A percentile compares a stretch with the other conserved stretches of the same genome.
These are phyloP conservation scores for Colletotrichum lini DNA, from an alignment of 2,329 filamentous ascomycete species.

Conservation along the genomic window DNA sequence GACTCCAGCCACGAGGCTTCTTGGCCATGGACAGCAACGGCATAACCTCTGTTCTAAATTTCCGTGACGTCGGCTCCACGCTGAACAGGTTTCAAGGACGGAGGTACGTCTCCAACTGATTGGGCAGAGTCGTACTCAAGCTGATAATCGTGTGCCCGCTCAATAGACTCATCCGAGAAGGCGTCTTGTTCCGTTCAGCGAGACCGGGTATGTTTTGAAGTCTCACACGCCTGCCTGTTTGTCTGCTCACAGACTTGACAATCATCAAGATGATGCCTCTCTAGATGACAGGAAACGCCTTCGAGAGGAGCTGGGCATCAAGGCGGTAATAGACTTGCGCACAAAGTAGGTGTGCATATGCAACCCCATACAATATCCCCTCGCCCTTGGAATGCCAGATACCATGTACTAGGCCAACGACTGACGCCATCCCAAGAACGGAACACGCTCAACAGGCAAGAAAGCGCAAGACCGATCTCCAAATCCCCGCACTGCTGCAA, in stretches of 20 bases:
- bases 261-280: conserved; percentile 77
- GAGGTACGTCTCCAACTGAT: conserved; percentile 59
- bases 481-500: conserved; percentile 59
- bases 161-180: conserved; percentile 68
- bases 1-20: neutral
- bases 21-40: conserved; percentile 32
- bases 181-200: conserved; percentile 78
- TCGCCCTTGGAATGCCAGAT: conserved; percentile 22
- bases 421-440: conserved; percentile 63
- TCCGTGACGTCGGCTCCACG: conserved; percentile 80
- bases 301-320: conserved; percentile 72
- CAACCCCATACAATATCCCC: neutral
- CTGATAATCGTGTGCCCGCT: neutral
- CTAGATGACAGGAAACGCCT: conserved; percentile 73
- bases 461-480: conserved; percentile 68
- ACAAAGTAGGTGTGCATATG: conserved; percentile 70
- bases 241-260: neutral
- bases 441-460: conserved; percentile 79
- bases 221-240: neutral
- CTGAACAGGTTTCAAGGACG: conserved; percentile 72
- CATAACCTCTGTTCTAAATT: conserved; percentile 72
- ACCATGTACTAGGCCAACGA: conserved; percentile 8
- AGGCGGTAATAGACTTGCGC: conserved; percentile 83
- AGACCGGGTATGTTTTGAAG: conserved; percentile 63
- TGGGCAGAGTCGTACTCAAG: neutral